phyloP scores from a whole-genome alignment of 306 rosid genomes.

The Boehmeria nivea region DNA sequence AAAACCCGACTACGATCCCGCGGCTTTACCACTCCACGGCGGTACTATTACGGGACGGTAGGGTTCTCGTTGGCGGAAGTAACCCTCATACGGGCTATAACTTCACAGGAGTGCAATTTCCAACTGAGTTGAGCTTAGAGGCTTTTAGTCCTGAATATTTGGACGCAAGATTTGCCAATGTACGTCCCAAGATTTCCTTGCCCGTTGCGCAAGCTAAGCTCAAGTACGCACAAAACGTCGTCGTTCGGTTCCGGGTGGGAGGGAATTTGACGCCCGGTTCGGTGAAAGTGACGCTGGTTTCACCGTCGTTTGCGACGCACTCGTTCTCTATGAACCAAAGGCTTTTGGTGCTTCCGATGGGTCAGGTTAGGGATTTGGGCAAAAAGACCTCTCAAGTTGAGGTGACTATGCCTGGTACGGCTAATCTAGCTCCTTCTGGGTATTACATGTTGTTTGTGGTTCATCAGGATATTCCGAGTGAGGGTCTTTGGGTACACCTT shows the following conservation, averaged over 20 bases:
- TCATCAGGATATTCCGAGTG: conserved; percentile 58
- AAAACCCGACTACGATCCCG: conserved; percentile 29
- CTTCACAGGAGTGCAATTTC: conserved; percentile 35
- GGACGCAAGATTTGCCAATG: conserved; percentile 7
- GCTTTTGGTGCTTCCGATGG: conserved; percentile 35
- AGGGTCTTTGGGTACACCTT: conserved; percentile 55
- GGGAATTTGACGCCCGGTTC: neutral
- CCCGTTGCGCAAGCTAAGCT: conserved; percentile 19
- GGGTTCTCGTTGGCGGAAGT: conserved; percentile 64
- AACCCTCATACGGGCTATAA: conserved; percentile 44
- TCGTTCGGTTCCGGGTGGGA: conserved; percentile 16
- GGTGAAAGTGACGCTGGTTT: conserved; percentile 44
- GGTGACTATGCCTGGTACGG: conserved; percentile 39
- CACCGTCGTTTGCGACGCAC: conserved; percentile 74
- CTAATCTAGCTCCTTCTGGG: conserved; percentile 59
- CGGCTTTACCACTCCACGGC: conserved; percentile 70
- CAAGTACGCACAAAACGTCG: conserved; percentile 10
- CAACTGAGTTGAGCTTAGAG: conserved; percentile 39
- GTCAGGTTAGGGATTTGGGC: conserved; percentile 15
- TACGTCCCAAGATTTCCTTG: conserved; percentile 24
- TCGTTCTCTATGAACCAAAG: conserved; percentile 81
- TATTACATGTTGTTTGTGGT: conserved; percentile 59
- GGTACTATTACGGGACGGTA: conserved; percentile 51
- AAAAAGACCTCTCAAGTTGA: conserved; percentile 26
- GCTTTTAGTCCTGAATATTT: conserved; percentile 35